A percentile compares a stretch with the other conserved stretches of the same genome.
Evolutionary conservation across 345 rosid genomes (phyloP).

Genomic region (Carallia brachiata): DNA sequence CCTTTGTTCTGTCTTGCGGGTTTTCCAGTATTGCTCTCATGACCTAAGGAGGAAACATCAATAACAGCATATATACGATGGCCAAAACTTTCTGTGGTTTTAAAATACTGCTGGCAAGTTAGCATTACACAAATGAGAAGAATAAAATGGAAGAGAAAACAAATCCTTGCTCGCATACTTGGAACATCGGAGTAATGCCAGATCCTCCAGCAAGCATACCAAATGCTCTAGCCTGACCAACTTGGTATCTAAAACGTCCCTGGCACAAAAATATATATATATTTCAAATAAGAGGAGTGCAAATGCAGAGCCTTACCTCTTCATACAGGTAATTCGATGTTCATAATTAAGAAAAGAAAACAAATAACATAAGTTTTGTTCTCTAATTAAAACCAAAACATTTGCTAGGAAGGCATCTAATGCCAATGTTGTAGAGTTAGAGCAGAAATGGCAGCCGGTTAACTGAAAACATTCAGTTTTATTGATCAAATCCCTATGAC

Average conservation of each 20-base stretch:
- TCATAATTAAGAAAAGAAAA: background rate
- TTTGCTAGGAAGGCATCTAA: too few species aligned
- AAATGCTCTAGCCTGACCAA: constrained; percentile 85
- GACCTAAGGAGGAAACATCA: constrained; percentile 45
- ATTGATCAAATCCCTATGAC: too few species aligned
- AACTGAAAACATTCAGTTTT: too few species aligned
- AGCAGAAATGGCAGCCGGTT: too few species aligned
- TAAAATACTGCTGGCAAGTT: too few species aligned
- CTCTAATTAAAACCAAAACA: too few species aligned
- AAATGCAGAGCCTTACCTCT: constrained; percentile 1
- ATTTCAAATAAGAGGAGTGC: background rate
- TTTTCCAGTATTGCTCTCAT: constrained; percentile 89
- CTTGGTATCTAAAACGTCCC: constrained; percentile 93
- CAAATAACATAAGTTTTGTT: too few species aligned
- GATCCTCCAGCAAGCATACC: constrained; percentile 99
- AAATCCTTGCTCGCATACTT: constrained; percentile 40
- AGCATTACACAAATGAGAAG: background rate
- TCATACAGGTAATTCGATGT: background rate
- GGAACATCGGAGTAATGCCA: constrained; percentile 99
- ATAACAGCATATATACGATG: too few species aligned
- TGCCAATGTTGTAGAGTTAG: too few species aligned
- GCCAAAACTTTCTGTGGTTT: too few species aligned
- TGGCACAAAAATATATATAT: constrained; percentile 27
- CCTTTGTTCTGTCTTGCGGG: constrained; percentile 74
- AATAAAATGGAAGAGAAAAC: background rate